Percentiles rank a stretch among this genome's conserved stretches.
These are phyloP conservation scores for Alnus glutinosa DNA, from an alignment of 306 rosid species.

Conservation along the genomic window DNA sequence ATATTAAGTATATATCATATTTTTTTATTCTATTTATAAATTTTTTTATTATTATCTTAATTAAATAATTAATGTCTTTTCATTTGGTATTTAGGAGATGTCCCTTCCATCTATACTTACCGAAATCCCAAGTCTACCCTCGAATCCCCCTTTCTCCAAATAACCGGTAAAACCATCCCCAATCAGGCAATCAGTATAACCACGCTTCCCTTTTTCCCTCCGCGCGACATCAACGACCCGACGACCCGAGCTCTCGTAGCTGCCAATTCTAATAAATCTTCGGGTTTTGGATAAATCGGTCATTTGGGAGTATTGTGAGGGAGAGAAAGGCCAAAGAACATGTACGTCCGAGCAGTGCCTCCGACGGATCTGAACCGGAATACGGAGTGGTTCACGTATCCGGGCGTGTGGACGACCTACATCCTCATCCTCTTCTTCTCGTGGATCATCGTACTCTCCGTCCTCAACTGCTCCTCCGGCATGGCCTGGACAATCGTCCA, in stretches of 20 bases:
- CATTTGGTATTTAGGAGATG: too few species aligned
- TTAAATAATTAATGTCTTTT: too few species aligned
- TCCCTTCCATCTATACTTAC: neutral
- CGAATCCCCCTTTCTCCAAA: neutral
- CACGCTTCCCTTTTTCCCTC: neutral
- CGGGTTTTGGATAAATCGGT: neutral
- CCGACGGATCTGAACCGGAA: conserved; percentile 54
- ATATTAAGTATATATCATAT: too few species aligned
- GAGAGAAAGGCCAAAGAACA: neutral
- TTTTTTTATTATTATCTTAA: too few species aligned
- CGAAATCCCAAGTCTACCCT: conserved; percentile 1
- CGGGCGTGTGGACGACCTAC: conserved; percentile 49
- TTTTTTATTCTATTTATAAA: too few species aligned
- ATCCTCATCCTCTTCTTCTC: conserved; percentile 45
- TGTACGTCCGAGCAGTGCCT: conserved; percentile 43
- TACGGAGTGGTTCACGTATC: conserved; percentile 52
- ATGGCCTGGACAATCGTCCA: conserved; percentile 51
- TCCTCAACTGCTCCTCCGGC: conserved; percentile 44
- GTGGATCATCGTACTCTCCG: conserved; percentile 40
- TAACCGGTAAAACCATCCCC: neutral
- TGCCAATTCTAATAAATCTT: neutral
- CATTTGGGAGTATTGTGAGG: neutral
- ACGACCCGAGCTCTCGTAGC: neutral
- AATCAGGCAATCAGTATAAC: too few species aligned
- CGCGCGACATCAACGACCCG: neutral